Percentiles rank a stretch among this genome's conserved stretches.
Conservation (phyloP, 169 alveolate species). For the Plasmodium gaboni region DNA sequence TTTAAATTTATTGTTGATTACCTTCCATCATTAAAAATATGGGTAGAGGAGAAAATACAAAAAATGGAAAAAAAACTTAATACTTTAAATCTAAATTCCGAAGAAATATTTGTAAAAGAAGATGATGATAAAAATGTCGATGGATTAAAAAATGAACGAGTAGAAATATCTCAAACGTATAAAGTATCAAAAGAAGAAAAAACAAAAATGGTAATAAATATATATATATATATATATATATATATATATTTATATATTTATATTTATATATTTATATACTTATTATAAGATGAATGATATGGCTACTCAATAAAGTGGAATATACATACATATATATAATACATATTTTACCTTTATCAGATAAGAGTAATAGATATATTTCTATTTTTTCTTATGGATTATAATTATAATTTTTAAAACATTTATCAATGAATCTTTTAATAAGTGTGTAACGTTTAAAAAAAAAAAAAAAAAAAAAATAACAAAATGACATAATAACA, state of each 20-base stretch:
- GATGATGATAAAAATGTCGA: background rate
- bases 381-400: constrained; percentile 36
- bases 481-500: too few species aligned
- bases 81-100: background rate
- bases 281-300: background rate
- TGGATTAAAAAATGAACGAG: background rate
- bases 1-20: constrained; percentile 19
- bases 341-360: constrained; percentile 8
- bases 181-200: constrained; percentile 40
- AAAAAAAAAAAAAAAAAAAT: background rate
- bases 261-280: background rate
- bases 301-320: background rate
- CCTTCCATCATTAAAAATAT: constrained; percentile 26
- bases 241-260: background rate
- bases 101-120: constrained; percentile 3
- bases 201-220: background rate
- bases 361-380: constrained; percentile 32
- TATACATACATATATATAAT: background rate
- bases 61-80: background rate
- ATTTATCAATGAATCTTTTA: background rate
- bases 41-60: constrained; percentile 22
- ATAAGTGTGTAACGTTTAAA: background rate
- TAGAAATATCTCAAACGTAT: constrained; percentile 1
- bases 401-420: constrained; percentile 29
- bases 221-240: background rate